Evolutionary conservation across 2,329 filamentous ascomycete genomes (phyloP).

Genomic region (Neonectria sp.): DNA sequence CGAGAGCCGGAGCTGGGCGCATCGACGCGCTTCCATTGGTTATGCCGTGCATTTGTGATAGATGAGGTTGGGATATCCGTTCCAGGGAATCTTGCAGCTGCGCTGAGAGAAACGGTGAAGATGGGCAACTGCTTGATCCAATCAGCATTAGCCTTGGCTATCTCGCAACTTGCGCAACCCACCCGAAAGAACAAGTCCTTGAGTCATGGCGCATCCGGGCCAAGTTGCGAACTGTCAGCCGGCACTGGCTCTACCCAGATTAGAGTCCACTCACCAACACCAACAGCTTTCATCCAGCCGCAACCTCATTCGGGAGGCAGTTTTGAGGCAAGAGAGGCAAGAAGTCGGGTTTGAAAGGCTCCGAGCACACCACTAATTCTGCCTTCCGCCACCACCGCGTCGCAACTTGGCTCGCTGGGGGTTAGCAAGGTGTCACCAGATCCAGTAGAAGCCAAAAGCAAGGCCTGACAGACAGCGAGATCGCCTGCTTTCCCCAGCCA

Average conservation of each 20-base stretch:
- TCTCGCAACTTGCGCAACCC: conserved; percentile 37
- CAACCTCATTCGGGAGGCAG: conserved; percentile 33
- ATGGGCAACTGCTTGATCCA: conserved; percentile 33
- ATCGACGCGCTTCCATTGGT: conserved; percentile 31
- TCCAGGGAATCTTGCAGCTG: conserved; percentile 35
- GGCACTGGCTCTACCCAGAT: conserved; percentile 33
- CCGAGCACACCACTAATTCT: conserved; percentile 41
- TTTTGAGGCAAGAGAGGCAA: conserved; percentile 20
- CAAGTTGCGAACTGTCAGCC: conserved; percentile 37
- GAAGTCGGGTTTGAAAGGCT: conserved; percentile 13
- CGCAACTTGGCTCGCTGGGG: conserved; percentile 36
- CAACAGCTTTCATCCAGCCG: conserved; percentile 31
- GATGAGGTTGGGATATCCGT: conserved; percentile 40
- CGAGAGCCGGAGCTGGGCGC: conserved; percentile 29
- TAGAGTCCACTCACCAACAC: conserved; percentile 27
- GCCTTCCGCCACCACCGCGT: conserved; percentile 42
- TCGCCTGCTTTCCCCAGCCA: conserved; percentile 35
- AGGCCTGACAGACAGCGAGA: conserved; percentile 33
- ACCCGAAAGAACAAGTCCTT: conserved; percentile 31
- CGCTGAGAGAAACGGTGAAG: conserved; percentile 41
- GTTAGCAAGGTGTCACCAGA: conserved; percentile 25
- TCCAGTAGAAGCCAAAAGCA: conserved; percentile 31
- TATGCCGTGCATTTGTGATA: conserved; percentile 25
- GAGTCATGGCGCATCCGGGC: conserved; percentile 44
- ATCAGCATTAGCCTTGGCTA: conserved; percentile 36